Conservation (phyloP, 1,139 yeast species). For the Pichia sp. region DNA sequence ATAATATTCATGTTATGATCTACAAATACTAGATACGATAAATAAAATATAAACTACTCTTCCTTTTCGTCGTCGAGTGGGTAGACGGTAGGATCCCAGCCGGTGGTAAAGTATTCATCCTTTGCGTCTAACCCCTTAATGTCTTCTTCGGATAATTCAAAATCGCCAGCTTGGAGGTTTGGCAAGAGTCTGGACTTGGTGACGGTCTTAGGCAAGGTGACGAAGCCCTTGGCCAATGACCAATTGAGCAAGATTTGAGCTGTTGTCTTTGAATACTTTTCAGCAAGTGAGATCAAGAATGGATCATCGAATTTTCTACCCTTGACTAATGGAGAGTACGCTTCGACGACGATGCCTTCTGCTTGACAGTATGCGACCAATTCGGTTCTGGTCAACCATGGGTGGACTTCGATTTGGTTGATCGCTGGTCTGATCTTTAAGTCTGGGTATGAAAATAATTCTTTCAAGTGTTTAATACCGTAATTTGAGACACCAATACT, state of each 20-base stretch:
- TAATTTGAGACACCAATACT: conserved; percentile 45
- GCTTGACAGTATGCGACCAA: conserved; percentile 36
- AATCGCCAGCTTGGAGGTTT: conserved; percentile 30
- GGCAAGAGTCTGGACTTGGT: conserved; percentile 49
- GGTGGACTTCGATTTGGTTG: conserved; percentile 53
- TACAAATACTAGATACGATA: too few relatives aligned
- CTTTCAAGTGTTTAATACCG: conserved; percentile 40
- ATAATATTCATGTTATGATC: too few relatives aligned
- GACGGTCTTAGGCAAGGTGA: conserved; percentile 66
- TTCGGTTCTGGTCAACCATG: conserved; percentile 44
- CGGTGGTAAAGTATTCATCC: conserved; percentile 25
- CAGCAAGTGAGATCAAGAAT: conserved; percentile 39
- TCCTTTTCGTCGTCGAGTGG: conserved; percentile 27
- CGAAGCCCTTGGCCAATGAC: conserved; percentile 52
- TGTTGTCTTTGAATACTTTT: conserved; percentile 38
- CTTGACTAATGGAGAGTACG: conserved; percentile 57
- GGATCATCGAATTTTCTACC: conserved; percentile 52
- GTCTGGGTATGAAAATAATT: conserved; percentile 38
- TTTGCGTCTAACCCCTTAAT: conserved; percentile 20
- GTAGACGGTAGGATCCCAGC: conserved; percentile 34
- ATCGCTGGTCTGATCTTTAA: conserved; percentile 43
- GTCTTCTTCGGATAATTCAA: conserved; percentile 41
- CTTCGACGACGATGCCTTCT: conserved; percentile 45
- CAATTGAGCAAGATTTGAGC: conserved; percentile 47
- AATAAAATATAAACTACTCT: not conserved